Evolutionary conservation across 1,284 basidiomycete species (phyloP).

Genomic region (Malassezia yamatoensis): DNA sequence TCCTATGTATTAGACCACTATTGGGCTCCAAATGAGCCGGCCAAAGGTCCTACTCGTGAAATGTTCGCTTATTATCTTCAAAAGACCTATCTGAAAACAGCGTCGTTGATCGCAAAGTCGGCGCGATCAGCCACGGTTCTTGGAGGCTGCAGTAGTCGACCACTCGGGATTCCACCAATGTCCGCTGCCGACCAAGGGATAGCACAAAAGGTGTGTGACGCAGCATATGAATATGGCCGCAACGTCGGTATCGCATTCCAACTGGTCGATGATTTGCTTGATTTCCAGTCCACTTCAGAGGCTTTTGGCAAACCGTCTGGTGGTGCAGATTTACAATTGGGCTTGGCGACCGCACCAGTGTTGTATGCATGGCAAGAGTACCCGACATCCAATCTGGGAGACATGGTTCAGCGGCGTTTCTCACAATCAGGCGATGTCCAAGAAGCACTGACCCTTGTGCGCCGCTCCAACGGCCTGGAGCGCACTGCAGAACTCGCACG

Average conservation of each 20-base stretch:
- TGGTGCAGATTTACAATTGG: constrained; percentile 73
- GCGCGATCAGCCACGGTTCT: constrained; percentile 77
- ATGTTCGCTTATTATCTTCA: constrained; percentile 79
- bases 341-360: constrained; percentile 80
- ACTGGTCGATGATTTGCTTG: constrained; percentile 81
- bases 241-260: constrained; percentile 67
- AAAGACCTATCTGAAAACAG: constrained; percentile 94
- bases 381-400: constrained; percentile 54
- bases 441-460: constrained; percentile 52
- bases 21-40: constrained; percentile 6
- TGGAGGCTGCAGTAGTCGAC: constrained; percentile 63
- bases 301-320: constrained; percentile 69
- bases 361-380: constrained; percentile 90
- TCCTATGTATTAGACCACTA: constrained; percentile 10
- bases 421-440: constrained; percentile 72
- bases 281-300: constrained; percentile 62
- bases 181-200: constrained; percentile 9
- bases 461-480: constrained; percentile 27
- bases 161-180: constrained; percentile 50
- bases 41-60: constrained; percentile 49
- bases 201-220: constrained; percentile 64
- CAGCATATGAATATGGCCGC: constrained; percentile 81
- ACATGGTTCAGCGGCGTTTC: constrained; percentile 77
- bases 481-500: constrained; percentile 38
- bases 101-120: constrained; percentile 87